phyloP scores from a whole-genome alignment of 139 green algal genomes.

The Penium margaritaceum region DNA sequence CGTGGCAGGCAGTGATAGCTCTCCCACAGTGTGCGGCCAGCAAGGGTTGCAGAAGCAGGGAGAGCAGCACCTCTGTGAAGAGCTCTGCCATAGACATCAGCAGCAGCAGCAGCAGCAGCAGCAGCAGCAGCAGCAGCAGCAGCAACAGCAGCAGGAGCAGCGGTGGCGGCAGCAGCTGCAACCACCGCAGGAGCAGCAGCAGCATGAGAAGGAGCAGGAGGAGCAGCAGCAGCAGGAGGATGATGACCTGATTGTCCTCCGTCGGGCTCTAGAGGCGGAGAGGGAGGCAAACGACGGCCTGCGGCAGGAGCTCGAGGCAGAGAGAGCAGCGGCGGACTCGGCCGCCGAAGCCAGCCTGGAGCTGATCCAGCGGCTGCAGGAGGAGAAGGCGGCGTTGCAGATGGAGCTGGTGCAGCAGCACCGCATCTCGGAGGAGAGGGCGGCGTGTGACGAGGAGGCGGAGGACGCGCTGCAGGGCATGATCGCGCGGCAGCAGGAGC shows the following conservation, averaged over 20 bases:
- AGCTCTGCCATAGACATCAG: neutral
- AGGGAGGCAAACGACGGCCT: neutral
- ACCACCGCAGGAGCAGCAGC: neutral
- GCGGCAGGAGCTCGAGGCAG: neutral
- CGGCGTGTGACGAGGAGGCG: slow-evolving; percentile 1
- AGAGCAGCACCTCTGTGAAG: neutral
- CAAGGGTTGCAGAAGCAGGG: no score
- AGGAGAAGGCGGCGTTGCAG: neutral
- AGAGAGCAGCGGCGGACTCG: neutral
- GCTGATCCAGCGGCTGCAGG: slow-evolving; percentile 1
- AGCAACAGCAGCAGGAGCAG: neutral
- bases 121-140: neutral
- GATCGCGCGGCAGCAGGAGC: slow-evolving; percentile 1
- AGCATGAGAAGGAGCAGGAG: neutral
- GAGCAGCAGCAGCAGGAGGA: neutral
- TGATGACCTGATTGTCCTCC: neutral
- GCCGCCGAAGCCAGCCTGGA: slow-evolving; percentile 1
- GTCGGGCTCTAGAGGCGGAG: neutral
- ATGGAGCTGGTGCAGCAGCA: neutral
- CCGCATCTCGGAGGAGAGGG: neutral
- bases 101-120: neutral
- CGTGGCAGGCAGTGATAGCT: no score
- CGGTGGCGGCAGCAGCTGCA: slow-evolving; percentile 1
- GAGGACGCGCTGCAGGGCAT: neutral
- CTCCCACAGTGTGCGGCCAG: no score